Conservation (phyloP, 1,284 basidiomycete species). For the Papiliotrema terrestris region DNA sequence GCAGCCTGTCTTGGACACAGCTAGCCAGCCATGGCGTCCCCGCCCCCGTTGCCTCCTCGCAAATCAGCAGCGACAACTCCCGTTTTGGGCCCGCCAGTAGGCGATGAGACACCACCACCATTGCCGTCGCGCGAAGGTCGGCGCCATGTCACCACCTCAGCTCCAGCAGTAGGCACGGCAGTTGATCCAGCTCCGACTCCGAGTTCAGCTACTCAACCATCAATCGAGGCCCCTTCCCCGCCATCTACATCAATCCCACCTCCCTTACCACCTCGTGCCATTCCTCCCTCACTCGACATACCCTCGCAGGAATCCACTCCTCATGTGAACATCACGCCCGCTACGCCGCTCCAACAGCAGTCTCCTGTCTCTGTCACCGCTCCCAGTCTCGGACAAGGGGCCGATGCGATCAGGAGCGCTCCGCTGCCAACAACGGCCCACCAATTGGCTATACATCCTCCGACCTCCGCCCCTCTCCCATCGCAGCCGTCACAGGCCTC, state of each 20-base stretch:
- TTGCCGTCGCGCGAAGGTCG: conserved; percentile 9
- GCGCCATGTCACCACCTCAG: not conserved
- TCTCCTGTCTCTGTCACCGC: not conserved
- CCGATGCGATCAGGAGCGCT: not conserved
- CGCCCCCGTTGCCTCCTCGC: conserved; percentile 13
- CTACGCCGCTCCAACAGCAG: conserved; percentile 17
- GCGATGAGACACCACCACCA: conserved; percentile 3
- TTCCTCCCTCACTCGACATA: not conserved
- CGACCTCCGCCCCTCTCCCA: not conserved
- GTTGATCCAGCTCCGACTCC: not conserved
- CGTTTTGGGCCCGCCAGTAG: not conserved
- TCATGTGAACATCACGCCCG: conserved; percentile 20
- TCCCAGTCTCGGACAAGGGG: not conserved
- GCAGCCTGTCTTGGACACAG: too few relatives aligned
- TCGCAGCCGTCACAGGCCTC: too few relatives aligned
- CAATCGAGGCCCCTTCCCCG: not conserved
- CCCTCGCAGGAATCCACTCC: not conserved
- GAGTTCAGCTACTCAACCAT: not conserved
- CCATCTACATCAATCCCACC: not conserved
- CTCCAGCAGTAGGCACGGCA: not conserved
- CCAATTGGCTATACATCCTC: not conserved
- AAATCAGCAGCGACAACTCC: conserved; percentile 1
- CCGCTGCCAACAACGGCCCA: not conserved
- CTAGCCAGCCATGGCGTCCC: too few relatives aligned
- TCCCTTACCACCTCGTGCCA: not conserved